phyloP scores from a whole-genome alignment of 805 yeast genomes.

The Kodamaea lidongshanica region DNA sequence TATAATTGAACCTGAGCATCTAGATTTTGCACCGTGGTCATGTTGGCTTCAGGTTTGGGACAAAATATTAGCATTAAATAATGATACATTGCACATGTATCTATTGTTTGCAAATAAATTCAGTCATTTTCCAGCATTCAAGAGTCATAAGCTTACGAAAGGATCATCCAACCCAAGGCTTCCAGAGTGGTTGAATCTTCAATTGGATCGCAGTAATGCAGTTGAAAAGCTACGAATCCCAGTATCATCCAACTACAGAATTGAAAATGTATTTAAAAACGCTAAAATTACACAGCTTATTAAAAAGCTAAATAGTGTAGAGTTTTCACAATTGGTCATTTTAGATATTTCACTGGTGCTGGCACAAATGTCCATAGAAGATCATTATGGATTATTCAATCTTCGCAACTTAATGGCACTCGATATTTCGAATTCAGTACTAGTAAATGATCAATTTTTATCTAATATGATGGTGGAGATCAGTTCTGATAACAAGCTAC shows the following conservation, averaged over 20 bases:
- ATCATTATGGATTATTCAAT: constrained; percentile 21
- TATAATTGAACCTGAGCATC: constrained; percentile 13
- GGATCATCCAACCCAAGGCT: not conserved
- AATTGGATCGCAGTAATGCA: constrained; percentile 7
- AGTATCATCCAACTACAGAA: constrained; percentile 19
- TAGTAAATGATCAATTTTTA: constrained; percentile 28
- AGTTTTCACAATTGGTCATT: constrained; percentile 15
- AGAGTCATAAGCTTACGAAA: constrained; percentile 16
- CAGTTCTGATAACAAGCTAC: constrained; percentile 5
- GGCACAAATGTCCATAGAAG: constrained; percentile 14
- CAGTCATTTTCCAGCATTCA: constrained; percentile 14
- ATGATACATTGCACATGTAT: constrained; percentile 28
- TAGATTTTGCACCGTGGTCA: constrained; percentile 22
- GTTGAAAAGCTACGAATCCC: constrained; percentile 15
- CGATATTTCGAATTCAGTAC: constrained; percentile 20
- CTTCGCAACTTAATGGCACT: constrained; percentile 21
- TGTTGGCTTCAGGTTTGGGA: constrained; percentile 32
- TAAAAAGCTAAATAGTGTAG: constrained; percentile 13
- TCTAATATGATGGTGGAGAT: constrained; percentile 10
- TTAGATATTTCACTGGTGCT: constrained; percentile 23
- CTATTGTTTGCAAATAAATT: constrained; percentile 22
- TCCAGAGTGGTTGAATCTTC: constrained; percentile 5
- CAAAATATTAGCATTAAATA: constrained; percentile 15
- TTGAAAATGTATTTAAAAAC: constrained; percentile 32
- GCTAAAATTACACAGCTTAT: constrained; percentile 19